Base-by-base conservation (phyloP, 2,329 filamentous ascomycete genomes). In the Trichophyton simii region DNA sequence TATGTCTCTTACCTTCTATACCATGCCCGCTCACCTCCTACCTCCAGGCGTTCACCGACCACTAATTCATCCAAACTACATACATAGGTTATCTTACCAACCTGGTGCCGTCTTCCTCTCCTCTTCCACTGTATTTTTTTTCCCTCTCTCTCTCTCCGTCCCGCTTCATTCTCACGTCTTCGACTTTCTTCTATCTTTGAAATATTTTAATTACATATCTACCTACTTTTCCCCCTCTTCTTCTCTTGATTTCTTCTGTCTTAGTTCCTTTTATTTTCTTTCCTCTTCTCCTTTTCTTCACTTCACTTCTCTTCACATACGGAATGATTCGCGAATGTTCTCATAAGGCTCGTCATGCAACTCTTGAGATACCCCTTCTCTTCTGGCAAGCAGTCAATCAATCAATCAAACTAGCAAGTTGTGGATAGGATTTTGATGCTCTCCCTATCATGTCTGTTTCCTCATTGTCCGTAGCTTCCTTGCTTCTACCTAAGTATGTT, bases 261-360 rank as follows among this genome's bases (percentile, higher is more conserved):
- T 13, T 38, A 38, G 34, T 13, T 18, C 4, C 41, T 44, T 28
- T 55, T 34, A 8, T 13, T 55, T 13, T 54, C 18, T 11, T 9
- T 15, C n/a, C 28, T 22, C 31, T 25, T 54, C 52, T 11, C 36
- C 18, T 59, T 54, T 15, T 41, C 22, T 52, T 20, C 34, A 15
- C 22, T 54, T 48, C 34, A 11, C 34, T 38, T 38, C 34, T 38
- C 34, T 38, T 52, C 28, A 60, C 59, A 54, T 18, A 38, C 22
- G 44, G 48, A 38, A 25, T 54, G 38, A 60, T 55, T 36, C 42
- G 57, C 38, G 57, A 58, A 28, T 44, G 34, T 58, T 44, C 38
- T 46, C 38, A 58, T 28, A 58, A 48, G 42, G 57, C 57, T 44
- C 38, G 42, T 38, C 34, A 9, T 58, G 57, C 42, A 58, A 58